These are phyloP conservation scores for Elsinoe australis DNA, from an alignment of 2,329 filamentous ascomycete species.

Conservation along the genomic window DNA sequence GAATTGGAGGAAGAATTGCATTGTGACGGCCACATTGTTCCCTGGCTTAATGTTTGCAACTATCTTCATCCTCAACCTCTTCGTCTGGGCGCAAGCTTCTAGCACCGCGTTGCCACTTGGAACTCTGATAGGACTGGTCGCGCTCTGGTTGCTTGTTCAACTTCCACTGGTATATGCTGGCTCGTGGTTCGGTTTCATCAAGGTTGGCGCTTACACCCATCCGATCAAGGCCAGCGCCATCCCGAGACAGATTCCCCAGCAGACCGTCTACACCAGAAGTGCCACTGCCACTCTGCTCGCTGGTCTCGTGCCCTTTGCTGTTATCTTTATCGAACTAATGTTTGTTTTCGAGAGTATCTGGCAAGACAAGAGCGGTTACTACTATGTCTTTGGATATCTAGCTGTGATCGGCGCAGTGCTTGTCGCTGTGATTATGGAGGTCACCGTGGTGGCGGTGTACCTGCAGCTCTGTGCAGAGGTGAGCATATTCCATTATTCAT, in stretches of 20 bases:
- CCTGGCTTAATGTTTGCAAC: conserved; percentile 69
- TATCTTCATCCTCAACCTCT: conserved; percentile 74
- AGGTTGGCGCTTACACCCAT: conserved; percentile 64
- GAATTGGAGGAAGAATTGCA: conserved; percentile 66
- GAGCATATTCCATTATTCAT: conserved; percentile 22
- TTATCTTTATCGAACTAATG: conserved; percentile 79
- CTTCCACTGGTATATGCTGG: conserved; percentile 76
- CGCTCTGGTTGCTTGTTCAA: conserved; percentile 79
- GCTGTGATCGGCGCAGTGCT: conserved; percentile 65
- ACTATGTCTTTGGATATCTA: conserved; percentile 85
- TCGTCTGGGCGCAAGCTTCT: conserved; percentile 83
- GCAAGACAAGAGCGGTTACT: conserved; percentile 87
- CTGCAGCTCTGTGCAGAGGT: conserved; percentile 71
- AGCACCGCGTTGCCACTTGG: conserved; percentile 80
- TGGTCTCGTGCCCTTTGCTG: conserved; percentile 74
- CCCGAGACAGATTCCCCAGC: conserved; percentile 64
- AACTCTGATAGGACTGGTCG: conserved; percentile 63
- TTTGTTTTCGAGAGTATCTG: conserved; percentile 82
- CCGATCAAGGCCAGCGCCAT: conserved; percentile 69
- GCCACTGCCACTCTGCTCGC: conserved; percentile 60
- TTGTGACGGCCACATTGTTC: conserved; percentile 66
- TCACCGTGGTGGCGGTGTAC: conserved; percentile 76
- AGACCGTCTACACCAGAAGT: conserved; percentile 66
- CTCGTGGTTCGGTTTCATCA: conserved; percentile 66
- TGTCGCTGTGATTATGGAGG: conserved; percentile 69